Evolutionary conservation across 1,284 basidiomycete genomes (phyloP).

Genomic region (Cutaneotrichosporon sp.): DNA sequence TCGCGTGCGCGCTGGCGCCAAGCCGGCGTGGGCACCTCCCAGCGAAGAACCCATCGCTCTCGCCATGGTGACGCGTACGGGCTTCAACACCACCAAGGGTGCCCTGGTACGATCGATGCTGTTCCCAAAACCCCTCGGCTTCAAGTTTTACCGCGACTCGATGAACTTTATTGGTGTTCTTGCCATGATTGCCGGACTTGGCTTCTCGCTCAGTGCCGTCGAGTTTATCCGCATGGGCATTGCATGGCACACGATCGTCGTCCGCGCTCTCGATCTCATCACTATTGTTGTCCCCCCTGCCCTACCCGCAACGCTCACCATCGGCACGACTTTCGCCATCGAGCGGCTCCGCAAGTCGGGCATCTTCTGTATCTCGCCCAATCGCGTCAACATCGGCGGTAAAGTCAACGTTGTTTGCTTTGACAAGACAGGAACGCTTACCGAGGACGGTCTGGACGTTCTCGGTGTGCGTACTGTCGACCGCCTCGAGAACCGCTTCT

Average conservation of each 20-base stretch:
- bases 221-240: constrained; percentile 89
- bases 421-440: constrained; percentile 98
- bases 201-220: constrained; percentile 80
- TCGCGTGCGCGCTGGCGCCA: constrained; percentile 67
- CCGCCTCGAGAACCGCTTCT: constrained; percentile 67
- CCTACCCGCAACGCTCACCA: constrained; percentile 92
- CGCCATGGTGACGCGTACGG: constrained; percentile 86
- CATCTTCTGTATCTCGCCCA: constrained; percentile 96
- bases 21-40: constrained; percentile 49
- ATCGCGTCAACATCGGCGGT: constrained; percentile 90
- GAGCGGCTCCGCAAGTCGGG: constrained; percentile 77
- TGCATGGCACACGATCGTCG: constrained; percentile 80
- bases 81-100: constrained; percentile 97
- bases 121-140: constrained; percentile 96
- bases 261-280: constrained; percentile 93
- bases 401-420: constrained; percentile 98
- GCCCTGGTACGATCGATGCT: constrained; percentile 95
- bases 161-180: constrained; percentile 94
- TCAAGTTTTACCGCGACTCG: constrained; percentile 96
- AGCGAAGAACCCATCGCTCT: constrained; percentile 63
- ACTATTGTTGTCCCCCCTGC: constrained; percentile 98
- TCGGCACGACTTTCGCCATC: constrained; percentile 95
- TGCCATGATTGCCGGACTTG: constrained; percentile 77
- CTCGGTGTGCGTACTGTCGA: constrained; percentile 83
- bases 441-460: constrained; percentile 96